phyloP scores from a whole-genome alignment of 371 early-diverging fungal species.

The Syncephalis plumigaleata region DNA sequence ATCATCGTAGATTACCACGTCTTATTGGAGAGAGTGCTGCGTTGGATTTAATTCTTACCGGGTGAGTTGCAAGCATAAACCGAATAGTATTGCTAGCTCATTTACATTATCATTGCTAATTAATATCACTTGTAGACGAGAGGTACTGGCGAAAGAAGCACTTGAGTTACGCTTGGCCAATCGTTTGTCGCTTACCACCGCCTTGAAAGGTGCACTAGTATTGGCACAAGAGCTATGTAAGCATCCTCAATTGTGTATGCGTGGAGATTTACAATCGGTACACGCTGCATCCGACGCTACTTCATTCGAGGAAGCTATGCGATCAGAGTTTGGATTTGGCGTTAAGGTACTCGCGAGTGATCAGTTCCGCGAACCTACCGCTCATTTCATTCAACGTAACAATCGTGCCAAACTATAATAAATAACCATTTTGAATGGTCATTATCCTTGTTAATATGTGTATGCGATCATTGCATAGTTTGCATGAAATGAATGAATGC shows the following conservation, averaged over 20 bases:
- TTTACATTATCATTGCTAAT: not conserved
- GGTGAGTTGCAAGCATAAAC: too few relatives aligned
- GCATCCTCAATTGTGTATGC: constrained; percentile 22
- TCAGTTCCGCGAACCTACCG: constrained; percentile 13
- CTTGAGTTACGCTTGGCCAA: constrained; percentile 12
- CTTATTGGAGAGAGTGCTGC: constrained; percentile 20
- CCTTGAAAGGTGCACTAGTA: constrained; percentile 15
- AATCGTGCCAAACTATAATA: not conserved
- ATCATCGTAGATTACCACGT: constrained; percentile 14
- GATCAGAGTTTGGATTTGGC: constrained; percentile 16
- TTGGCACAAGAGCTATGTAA: constrained; percentile 10
- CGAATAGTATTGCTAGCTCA: not conserved
- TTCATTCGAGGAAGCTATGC: constrained; percentile 15
- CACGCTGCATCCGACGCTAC: constrained; percentile 3
- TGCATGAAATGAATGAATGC: too few relatives aligned
- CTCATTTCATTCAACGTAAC: constrained; percentile 7
- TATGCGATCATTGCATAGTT: too few relatives aligned
- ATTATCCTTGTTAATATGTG: too few relatives aligned
- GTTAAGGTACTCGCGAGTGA: constrained; percentile 12
- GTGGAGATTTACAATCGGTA: constrained; percentile 15
- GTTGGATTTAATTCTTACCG: constrained; percentile 22
- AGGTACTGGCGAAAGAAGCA: constrained; percentile 18
- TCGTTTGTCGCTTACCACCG: constrained; percentile 9
- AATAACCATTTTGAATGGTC: too few relatives aligned
- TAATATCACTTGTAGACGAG: constrained; percentile 9